Evolutionary conservation across 371 early-diverging fungal genomes (phyloP).

Genomic region (Mortierella polycephala): DNA sequence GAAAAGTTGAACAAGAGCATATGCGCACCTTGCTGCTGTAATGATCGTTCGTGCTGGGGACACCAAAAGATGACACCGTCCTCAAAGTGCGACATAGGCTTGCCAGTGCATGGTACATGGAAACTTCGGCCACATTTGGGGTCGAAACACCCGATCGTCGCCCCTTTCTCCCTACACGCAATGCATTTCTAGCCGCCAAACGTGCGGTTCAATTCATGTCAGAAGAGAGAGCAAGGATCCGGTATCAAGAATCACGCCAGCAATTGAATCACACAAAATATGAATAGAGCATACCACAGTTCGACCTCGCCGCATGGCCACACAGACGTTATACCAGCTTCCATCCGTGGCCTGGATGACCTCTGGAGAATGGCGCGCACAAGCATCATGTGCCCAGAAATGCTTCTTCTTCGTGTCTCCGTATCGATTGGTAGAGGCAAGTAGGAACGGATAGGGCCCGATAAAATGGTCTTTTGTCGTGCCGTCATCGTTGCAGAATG

Average conservation of each 20-base stretch:
- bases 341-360: conserved; percentile 76
- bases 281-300: conserved; percentile 65
- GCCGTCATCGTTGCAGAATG: conserved; percentile 81
- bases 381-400: conserved; percentile 90
- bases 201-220: background rate
- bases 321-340: conserved; percentile 88
- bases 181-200: conserved; percentile 70
- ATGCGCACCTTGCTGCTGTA: conserved; percentile 61
- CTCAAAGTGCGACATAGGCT: conserved; percentile 75
- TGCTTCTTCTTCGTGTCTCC: conserved; percentile 65
- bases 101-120: conserved; percentile 85
- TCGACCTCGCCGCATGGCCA: conserved; percentile 80
- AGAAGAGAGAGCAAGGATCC: background rate
- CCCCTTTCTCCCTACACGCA: conserved; percentile 83
- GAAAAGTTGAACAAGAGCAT: too few relatives aligned
- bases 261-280: background rate
- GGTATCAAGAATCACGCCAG: background rate
- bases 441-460: conserved; percentile 66
- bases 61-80: conserved; percentile 91
- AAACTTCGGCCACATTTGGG: conserved; percentile 84
- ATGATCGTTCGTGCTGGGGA: conserved; percentile 74
- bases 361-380: conserved; percentile 89
- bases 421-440: conserved; percentile 42
- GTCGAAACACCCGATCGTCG: conserved; percentile 92
- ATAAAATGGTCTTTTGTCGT: conserved; percentile 66